A percentile compares a stretch with the other conserved stretches of the same genome.
Conservation (phyloP, 73 alveolate species). For the Diophrys appendiculata region DNA sequence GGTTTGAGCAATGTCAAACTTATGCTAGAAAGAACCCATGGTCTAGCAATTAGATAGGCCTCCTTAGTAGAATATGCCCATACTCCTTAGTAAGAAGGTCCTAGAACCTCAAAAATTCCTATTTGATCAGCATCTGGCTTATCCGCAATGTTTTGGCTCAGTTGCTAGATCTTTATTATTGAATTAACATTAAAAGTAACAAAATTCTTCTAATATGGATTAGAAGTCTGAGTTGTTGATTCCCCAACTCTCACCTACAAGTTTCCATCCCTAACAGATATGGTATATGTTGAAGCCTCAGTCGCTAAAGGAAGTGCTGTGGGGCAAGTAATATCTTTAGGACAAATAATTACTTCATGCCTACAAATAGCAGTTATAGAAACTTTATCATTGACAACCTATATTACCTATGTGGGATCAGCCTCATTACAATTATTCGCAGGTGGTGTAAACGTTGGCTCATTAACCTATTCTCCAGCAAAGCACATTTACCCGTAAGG, state of each 20-base stretch:
- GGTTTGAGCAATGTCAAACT: slow-evolving; percentile 10
- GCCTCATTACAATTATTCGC: not conserved
- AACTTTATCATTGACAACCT: not conserved
- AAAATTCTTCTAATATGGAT: not conserved
- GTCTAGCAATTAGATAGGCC: slow-evolving; percentile 17
- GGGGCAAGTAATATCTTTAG: not conserved
- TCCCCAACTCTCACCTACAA: not conserved
- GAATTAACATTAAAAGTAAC: not conserved
- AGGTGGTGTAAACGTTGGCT: not conserved
- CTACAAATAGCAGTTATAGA: not conserved
- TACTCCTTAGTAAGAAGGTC: slow-evolving; percentile 7
- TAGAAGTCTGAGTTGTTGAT: too few relatives aligned
- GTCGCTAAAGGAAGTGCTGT: too few relatives aligned
- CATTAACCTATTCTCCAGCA: not conserved
- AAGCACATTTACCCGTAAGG: not conserved
- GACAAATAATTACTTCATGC: not conserved
- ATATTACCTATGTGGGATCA: not conserved
- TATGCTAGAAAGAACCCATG: slow-evolving; percentile 21
- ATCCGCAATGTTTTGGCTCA: not conserved
- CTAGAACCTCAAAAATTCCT: not conserved
- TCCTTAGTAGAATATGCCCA: slow-evolving; percentile 17
- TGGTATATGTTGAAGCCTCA: not conserved
- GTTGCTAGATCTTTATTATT: not conserved
- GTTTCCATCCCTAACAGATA: not conserved
- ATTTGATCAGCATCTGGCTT: not conserved